These are phyloP conservation scores for Lentinula edodes DNA, from an alignment of 768 basidiomycete species.

Conservation along the genomic window DNA sequence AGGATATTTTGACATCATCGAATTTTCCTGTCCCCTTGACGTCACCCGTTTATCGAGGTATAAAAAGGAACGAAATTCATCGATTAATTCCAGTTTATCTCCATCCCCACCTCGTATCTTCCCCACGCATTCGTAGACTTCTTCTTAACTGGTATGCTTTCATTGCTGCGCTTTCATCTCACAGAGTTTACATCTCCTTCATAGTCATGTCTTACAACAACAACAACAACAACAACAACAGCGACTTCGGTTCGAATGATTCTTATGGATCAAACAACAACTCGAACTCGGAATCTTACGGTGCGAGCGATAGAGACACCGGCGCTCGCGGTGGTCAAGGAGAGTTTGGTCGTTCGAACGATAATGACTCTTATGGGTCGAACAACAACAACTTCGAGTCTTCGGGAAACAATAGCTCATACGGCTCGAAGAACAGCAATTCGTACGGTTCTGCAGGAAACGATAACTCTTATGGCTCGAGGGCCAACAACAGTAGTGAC, in stretches of 20 bases:
- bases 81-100: background rate
- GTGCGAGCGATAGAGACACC: background rate
- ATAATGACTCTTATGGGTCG: conserved; percentile 5
- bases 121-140: background rate
- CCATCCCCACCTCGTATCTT: background rate
- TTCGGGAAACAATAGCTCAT: background rate
- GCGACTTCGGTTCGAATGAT: conserved; percentile 6
- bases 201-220: background rate
- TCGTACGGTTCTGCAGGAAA: background rate
- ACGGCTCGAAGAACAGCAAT: background rate
- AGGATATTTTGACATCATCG: too few relatives aligned
- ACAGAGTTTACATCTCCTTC: background rate
- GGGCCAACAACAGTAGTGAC: background rate
- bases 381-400: background rate
- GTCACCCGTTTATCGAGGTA: background rate
- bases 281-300: background rate
- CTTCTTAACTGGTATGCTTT: background rate
- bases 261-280: conserved; percentile 2
- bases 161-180: background rate
- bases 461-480: background rate
- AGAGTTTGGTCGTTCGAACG: background rate
- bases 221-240: conserved; percentile 1
- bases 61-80: background rate
- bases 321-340: background rate
- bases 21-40: background rate